Evolutionary conservation across 371 early-diverging fungal genomes (phyloP), one percentile per base, ranked within the genome.

Genomic region (Mortierella sp.): DNA sequence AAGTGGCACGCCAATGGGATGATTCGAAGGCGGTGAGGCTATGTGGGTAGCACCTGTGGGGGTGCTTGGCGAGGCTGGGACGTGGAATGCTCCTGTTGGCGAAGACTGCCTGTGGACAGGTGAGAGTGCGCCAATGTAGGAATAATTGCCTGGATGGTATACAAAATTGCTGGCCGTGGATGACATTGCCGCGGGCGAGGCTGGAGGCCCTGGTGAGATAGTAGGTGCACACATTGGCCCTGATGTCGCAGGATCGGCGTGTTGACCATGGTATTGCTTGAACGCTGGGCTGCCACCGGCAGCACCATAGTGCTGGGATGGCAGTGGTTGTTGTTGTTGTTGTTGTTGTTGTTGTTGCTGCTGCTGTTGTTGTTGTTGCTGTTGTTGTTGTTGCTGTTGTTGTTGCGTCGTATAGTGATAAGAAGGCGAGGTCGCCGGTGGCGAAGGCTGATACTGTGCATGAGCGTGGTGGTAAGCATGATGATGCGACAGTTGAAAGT

Each of bases 251-350:
- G 60, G 2, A 60, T 68, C 68, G 16, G 74, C 44, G n/a, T 74
- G 60, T 50, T 58, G 73, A 55, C 67, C 72, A 25, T 66, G 58
- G 53, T 66, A 67, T 25, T 58, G 50, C 26, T 72, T 72, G 44
- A 30, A 37, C 37, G 37, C 37, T 37, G 37, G 37, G 55, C 16
- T 68, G 61, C 15, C 26, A 62, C 28, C 43, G 61, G 4, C 44
- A 61, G 12, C 48, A 59, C 29, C 37, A 37, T 66, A 60, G 15
- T 28, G 52, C 19, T 70, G 70, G 43, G 62, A n/a, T n/a, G n/a
- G 64, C 29, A 59, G 70, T 12, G 52, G 46, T 23, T 62, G 48
- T n/a, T 68, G 62, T 12, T 69, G 57, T 14, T 37, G 50, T 23
- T 47, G 62, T 4, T 63, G 71, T n/a, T 51, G 69, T 23, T 62